These are phyloP conservation scores for Daldinia grandis DNA, from an alignment of 495 filamentous ascomycete species.

Conservation along the genomic window DNA sequence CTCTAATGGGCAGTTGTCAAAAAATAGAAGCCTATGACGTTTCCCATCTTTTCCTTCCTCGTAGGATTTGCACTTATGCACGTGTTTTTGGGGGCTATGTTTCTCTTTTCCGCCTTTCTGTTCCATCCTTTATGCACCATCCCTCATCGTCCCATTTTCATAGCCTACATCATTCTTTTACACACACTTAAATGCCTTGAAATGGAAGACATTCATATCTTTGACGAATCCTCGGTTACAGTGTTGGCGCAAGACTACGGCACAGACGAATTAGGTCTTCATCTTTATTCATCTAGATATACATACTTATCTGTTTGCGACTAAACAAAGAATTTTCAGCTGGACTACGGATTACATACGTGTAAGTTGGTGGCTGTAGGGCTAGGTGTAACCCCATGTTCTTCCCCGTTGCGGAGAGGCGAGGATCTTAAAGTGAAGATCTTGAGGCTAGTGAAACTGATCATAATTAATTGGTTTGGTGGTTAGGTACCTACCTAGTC, in stretches of 20 bases:
- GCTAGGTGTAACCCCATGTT: background rate
- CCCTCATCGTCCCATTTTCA: background rate
- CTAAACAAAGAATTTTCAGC: constrained; percentile 21
- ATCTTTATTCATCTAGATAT: background rate
- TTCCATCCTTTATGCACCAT: constrained; percentile 1
- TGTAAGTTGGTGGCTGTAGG: constrained; percentile 28
- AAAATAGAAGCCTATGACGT: constrained; percentile 38
- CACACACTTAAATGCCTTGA: too few species aligned
- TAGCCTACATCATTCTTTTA: background rate
- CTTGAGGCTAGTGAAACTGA: constrained; percentile 32
- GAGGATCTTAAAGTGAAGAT: constrained; percentile 36
- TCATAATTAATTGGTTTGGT: constrained; percentile 6
- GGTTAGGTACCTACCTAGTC: background rate
- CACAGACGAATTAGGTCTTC: background rate
- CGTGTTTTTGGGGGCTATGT: constrained; percentile 26
- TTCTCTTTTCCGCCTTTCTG: background rate
- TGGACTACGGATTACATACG: constrained; percentile 5
- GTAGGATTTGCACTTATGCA: constrained; percentile 8
- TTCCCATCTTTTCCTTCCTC: constrained; percentile 1
- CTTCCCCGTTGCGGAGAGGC: constrained; percentile 31
- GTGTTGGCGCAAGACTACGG: constrained; percentile 3
- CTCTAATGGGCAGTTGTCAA: too few species aligned
- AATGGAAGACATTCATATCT: constrained; percentile 2
- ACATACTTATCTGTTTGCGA: background rate
- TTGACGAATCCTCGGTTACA: constrained; percentile 16